phyloP scores from a whole-genome alignment of 2,329 filamentous ascomycete genomes.

The Aureobasidium sp. region DNA sequence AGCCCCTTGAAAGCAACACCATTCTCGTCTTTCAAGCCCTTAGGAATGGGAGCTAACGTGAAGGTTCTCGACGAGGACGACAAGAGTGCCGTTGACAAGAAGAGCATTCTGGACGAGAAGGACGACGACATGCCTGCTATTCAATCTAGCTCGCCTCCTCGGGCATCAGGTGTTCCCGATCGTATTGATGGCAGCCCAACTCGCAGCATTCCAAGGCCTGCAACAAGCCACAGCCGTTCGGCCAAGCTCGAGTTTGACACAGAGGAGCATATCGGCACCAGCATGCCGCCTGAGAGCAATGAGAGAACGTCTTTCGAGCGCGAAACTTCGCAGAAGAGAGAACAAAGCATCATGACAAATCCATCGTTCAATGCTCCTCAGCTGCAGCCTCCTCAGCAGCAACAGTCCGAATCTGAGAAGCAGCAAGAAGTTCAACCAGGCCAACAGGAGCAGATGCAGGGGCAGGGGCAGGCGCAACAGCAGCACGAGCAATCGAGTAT shows the following conservation, averaged over 20 bases:
- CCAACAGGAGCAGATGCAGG: neutral
- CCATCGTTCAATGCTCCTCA: neutral
- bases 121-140: slow-evolving; percentile 23
- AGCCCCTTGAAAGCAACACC: slow-evolving; percentile 29
- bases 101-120: slow-evolving; percentile 14
- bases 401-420: slow-evolving; percentile 16
- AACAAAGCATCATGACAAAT: neutral
- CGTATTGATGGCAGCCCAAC: slow-evolving; percentile 25
- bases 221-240: slow-evolving; percentile 9
- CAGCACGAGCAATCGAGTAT: neutral
- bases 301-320: slow-evolving; percentile 4
- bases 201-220: slow-evolving; percentile 14
- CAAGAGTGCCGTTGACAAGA: slow-evolving; percentile 31
- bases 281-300: neutral
- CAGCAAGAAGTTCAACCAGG: slow-evolving; percentile 9
- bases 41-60: slow-evolving; percentile 17
- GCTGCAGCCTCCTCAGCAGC: slow-evolving; percentile 4
- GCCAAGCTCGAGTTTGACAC: slow-evolving; percentile 8
- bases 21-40: slow-evolving; percentile 21
- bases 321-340: neutral
- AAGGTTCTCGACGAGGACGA: slow-evolving; percentile 18
- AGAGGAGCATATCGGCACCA: neutral
- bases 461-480: slow-evolving; percentile 10
- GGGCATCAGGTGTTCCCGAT: slow-evolving; percentile 15
- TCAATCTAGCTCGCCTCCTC: slow-evolving; percentile 26